Base-by-base conservation (phyloP, 2,329 filamentous ascomycete species). In the Arthrinium puccinioides region DNA sequence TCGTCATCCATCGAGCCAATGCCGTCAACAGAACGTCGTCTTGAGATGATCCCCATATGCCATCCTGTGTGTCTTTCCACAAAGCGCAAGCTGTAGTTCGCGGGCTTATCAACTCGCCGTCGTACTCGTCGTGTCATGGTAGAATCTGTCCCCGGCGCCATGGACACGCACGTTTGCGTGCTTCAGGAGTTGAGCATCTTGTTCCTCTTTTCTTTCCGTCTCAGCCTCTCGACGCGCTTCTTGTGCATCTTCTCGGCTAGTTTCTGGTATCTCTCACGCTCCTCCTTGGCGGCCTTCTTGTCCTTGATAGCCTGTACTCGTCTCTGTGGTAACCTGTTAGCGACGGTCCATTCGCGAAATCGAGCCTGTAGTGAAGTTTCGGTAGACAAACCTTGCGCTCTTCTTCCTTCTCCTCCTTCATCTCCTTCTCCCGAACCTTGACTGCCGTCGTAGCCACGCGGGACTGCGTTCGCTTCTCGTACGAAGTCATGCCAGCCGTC, bases 231-330 rank as follows among this genome's bases (percentile, higher is more conserved):
- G 10, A 97, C 83, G 44, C 89, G 76, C 74, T 95, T 97, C 64
- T 78, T 80, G 68, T 97, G 90, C 92, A 98, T 97, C 70, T 92
- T 97, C 67, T 88, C 87, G 15, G 88, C 90, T 78, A 98, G 78
- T 70, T 89, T 87, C 61, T 88, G 87, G 58, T 90, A 97, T 49
- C 90, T 74, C 55, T 89, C 87, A 63, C 84, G 88, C 70, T 97
- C 92, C 53, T 87, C 89, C 73, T 96, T 97, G 36, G 82, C 85
- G 15, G 79, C 83, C 49, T 87, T 77, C 63, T 84, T 89, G 46
- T 94, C 87, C 54, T 84, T 89, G 56, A 97, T 85, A 9, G 74
- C 74, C 54, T 89, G 76, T 38, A 92, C 79, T 49, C 81, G 80
- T 56, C 76, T 73, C 86, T 95, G n/a, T 28, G 31, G 16, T 21